Conservation (phyloP, 1,284 basidiomycete genomes). For the Termitomyces sp. region DNA sequence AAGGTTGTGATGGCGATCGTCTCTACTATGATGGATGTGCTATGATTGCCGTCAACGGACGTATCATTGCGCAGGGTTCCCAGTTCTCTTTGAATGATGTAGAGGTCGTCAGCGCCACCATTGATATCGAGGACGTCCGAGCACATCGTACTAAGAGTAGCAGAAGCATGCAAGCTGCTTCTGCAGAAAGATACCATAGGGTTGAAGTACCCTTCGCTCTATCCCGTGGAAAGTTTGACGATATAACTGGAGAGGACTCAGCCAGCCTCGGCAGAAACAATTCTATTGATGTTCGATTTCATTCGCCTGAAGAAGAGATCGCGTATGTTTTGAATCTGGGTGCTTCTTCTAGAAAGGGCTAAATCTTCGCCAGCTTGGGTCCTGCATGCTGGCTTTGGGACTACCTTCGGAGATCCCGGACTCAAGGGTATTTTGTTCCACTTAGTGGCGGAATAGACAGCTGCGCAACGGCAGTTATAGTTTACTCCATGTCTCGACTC, state of each 20-base stretch:
- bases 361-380: slow-evolving; percentile 58
- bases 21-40: slow-evolving; percentile 98
- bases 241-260: slow-evolving; percentile 49
- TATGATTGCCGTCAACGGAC: slow-evolving; percentile 93
- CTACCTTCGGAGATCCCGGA: slow-evolving; percentile 89
- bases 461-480: slow-evolving; percentile 93
- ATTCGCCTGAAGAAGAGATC: slow-evolving; percentile 94
- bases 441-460: slow-evolving; percentile 98
- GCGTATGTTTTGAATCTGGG: slow-evolving; percentile 56
- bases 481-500: slow-evolving; percentile 93
- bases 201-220: slow-evolving; percentile 77
- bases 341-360: background rate
- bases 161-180: slow-evolving; percentile 86
- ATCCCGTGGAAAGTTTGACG: slow-evolving; percentile 67
- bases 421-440: slow-evolving; percentile 94
- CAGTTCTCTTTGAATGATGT: slow-evolving; percentile 97
- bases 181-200: slow-evolving; percentile 68
- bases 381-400: slow-evolving; percentile 99
- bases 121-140: slow-evolving; percentile 93
- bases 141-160: slow-evolving; percentile 80
- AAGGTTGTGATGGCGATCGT: slow-evolving; percentile 97
- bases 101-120: slow-evolving; percentile 91
- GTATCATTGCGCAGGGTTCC: slow-evolving; percentile 88
- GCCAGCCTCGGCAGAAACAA: slow-evolving; percentile 40
- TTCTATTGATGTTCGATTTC: slow-evolving; percentile 65